phyloP scores from a whole-genome alignment of 768 basidiomycete species.

The Boletus pseudo-olivaceus region DNA sequence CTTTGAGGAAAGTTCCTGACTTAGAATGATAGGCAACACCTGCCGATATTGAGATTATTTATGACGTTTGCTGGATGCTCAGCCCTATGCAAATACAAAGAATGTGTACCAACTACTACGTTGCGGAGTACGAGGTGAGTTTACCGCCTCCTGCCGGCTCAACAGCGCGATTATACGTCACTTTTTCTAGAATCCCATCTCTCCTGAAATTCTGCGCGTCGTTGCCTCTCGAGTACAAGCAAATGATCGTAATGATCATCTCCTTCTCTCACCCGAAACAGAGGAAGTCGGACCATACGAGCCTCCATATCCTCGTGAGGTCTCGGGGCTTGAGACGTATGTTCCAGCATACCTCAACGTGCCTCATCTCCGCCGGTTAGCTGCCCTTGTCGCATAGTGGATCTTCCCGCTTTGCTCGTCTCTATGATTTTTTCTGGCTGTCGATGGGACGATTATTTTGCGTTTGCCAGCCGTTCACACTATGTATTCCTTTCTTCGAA shows the following conservation, averaged over 20 bases:
- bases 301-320: conserved; percentile 88
- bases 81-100: conserved; percentile 99
- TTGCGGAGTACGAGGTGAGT: conserved; percentile 94
- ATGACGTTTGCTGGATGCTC: conserved; percentile 99
- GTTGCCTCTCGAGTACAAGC: conserved; percentile 95
- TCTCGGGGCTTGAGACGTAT: conserved; percentile 94
- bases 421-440: not conserved
- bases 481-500: conserved; percentile 17
- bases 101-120: conserved; percentile 98
- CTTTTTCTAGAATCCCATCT: conserved; percentile 78
- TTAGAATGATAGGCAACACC: conserved; percentile 64
- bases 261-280: conserved; percentile 91
- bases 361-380: conserved; percentile 82
- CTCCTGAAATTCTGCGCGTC: conserved; percentile 93
- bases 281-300: conserved; percentile 98
- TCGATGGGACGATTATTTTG: conserved; percentile 1
- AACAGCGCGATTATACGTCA: not conserved
- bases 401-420: not conserved
- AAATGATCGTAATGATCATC: conserved; percentile 95
- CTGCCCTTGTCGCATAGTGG: conserved; percentile 74
- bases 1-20: conserved; percentile 6
- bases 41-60: conserved; percentile 97
- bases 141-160: conserved; percentile 11
- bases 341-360: conserved; percentile 90
- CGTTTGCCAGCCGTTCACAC: conserved; percentile 13